Conservation (phyloP, 441 rosid species). For the Gossypium gossypioides region DNA sequence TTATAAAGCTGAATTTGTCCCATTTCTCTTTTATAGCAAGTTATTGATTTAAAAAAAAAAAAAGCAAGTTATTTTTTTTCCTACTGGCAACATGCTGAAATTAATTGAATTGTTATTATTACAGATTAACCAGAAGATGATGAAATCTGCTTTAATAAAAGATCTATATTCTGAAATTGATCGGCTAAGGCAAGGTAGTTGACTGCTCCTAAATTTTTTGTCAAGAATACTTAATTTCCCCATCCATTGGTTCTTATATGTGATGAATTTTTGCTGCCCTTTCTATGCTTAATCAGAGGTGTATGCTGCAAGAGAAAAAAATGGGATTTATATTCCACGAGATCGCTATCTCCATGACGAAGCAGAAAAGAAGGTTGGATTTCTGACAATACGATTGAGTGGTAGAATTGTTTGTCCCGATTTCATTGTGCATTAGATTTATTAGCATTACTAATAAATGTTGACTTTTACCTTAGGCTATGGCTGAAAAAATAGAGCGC, state of each 20-base stretch:
- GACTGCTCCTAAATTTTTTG: conserved; percentile 14
- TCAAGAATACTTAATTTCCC: not conserved
- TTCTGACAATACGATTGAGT: conserved; percentile 7
- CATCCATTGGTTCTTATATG: not conserved
- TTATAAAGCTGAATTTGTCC: not conserved
- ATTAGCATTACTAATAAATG: conserved; percentile 13
- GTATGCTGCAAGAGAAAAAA: conserved; percentile 94
- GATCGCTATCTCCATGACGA: conserved; percentile 89
- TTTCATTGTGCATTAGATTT: conserved; percentile 13
- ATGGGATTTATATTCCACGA: conserved; percentile 88
- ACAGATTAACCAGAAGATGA: conserved; percentile 98
- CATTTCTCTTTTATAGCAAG: conserved; percentile 5
- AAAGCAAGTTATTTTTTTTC: conserved; percentile 2
- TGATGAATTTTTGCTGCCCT: not conserved
- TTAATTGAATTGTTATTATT: conserved; percentile 12
- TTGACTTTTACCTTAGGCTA: conserved; percentile 46
- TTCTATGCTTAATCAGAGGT: conserved; percentile 48
- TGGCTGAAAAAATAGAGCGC: conserved; percentile 93
- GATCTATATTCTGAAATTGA: conserved; percentile 87
- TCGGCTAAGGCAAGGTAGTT: conserved; percentile 76
- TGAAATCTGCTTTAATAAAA: conserved; percentile 92
- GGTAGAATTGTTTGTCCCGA: not conserved
- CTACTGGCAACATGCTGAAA: conserved; percentile 14
- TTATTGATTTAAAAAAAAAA: not conserved
- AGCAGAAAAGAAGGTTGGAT: conserved; percentile 82